A percentile compares a stretch with the other conserved stretches of the same genome.
Conservation (phyloP, 176 grass and related monocot genomes). For the Bonia amplexicaulis region DNA sequence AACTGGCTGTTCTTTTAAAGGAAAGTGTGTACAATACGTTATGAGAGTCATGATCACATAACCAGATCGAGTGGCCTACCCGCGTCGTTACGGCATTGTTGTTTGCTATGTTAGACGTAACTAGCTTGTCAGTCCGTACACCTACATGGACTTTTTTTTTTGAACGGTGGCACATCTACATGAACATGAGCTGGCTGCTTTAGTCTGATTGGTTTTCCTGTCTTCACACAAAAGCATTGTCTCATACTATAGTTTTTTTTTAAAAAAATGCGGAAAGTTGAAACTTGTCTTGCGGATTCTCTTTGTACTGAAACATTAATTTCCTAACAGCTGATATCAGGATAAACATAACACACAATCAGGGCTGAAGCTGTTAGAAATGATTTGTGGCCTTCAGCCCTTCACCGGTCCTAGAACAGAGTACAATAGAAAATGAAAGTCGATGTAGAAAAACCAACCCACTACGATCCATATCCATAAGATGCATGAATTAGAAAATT, state of each 20-base stretch:
- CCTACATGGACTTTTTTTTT: not conserved
- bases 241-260: not conserved
- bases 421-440: not conserved
- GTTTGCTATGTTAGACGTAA: not conserved
- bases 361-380: not conserved
- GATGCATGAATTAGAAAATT: not conserved
- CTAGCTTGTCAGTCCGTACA: not conserved
- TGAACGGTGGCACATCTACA: not conserved
- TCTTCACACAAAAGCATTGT: not conserved
- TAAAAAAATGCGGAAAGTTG: not conserved
- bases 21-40: not conserved
- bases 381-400: not conserved
- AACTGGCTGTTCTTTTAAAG: not conserved
- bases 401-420: not conserved
- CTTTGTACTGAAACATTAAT: not conserved
- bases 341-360: not conserved
- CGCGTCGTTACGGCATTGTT: slow-evolving; percentile 6
- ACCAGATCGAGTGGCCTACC: not conserved
- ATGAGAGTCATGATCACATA: slow-evolving; percentile 10
- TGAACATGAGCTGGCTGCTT: not conserved
- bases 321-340: not conserved
- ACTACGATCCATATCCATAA: not conserved
- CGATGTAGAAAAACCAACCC: not conserved
- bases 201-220: not conserved
- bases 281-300: not conserved